Evolutionary conservation across 2,329 filamentous ascomycete genomes (phyloP), one percentile per base, ranked within the genome.

Genomic region (Apiospora sp.): DNA sequence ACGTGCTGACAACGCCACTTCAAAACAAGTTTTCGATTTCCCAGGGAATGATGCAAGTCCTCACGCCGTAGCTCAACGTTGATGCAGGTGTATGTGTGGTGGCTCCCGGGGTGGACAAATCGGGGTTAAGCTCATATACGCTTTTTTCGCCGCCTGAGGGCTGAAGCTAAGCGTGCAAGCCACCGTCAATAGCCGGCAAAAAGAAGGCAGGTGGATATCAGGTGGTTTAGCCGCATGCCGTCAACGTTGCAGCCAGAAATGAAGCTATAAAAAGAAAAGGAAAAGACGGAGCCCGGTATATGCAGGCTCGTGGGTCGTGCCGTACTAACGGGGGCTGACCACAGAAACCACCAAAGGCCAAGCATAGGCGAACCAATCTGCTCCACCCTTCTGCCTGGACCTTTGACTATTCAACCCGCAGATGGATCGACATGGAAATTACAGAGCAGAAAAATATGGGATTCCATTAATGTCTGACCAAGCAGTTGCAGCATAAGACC

Each of bases 211-310:
- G 22, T 41, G 54, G 54, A 61, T 61, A 19, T 19, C 30, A 37
- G 16, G 1, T n/a, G 34, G 41, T 64, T 64, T 64, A 64, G 58
- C 58, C 58, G 58, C 58, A 64, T 64, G 30, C 58, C 22, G 22
- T 24, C 30, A 64, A 22, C 30, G 12, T 64, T 19, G 19, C 30
- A n/a, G 22, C 7, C 19, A n/a, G 10, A n/a, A 12, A n/a, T 37
- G 16, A 64, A 64, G 19, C 34, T 64, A 64, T 41, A 64, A 64
- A 64, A 64, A 64, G 58, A 64, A 64, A 64, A n/a, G 41, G 19
- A 34, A 61, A 41, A 64, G 6, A 14, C 10, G 14, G 34, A 12
- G 58, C 19, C 30, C 58, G 22, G 24, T 64, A 30, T 37, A 41
- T 64, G 34, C 58, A 16, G 34, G 58, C 22, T 64, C 58, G 58